phyloP scores from a whole-genome alignment of 345 rosid genomes.

The Corchorus olitorius region DNA sequence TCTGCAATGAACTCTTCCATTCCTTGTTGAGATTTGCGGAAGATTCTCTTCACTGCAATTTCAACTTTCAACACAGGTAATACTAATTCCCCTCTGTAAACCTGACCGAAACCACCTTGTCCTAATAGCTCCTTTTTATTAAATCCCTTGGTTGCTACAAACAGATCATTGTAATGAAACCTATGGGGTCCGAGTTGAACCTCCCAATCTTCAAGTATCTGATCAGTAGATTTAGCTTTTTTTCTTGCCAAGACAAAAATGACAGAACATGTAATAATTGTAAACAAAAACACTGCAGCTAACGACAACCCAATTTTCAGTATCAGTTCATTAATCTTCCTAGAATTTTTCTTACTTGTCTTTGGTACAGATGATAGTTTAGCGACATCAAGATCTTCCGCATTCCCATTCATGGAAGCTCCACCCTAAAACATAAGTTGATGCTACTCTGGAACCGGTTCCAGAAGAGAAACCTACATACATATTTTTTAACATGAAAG shows the following conservation, averaged over 20 bases:
- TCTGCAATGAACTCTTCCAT: constrained; percentile 36
- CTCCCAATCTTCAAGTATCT: background rate
- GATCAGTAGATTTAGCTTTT: background rate
- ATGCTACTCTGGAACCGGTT: constrained; percentile 55
- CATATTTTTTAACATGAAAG: constrained; percentile 30
- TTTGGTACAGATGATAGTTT: constrained; percentile 33
- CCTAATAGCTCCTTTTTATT: constrained; percentile 58
- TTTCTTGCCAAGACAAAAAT: background rate
- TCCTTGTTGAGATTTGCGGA: constrained; percentile 51
- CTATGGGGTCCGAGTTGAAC: constrained; percentile 45
- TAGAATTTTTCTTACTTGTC: constrained; percentile 17
- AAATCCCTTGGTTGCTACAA: constrained; percentile 58
- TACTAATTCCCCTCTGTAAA: constrained; percentile 45
- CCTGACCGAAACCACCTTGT: constrained; percentile 68
- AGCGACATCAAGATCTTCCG: constrained; percentile 43
- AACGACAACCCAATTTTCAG: background rate
- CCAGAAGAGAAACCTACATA: constrained; percentile 76
- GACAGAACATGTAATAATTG: background rate
- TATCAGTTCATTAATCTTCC: background rate
- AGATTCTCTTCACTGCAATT: constrained; percentile 57
- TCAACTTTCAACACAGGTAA: constrained; percentile 41
- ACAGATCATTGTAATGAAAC: constrained; percentile 54
- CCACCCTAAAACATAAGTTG: constrained; percentile 73
- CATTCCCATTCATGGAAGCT: constrained; percentile 51
- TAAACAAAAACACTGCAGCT: background rate